A percentile compares a stretch with the other conserved stretches of the same genome.
Conservation (phyloP, 2,329 filamentous ascomycete genomes). For the Nigrospora oryzae region DNA sequence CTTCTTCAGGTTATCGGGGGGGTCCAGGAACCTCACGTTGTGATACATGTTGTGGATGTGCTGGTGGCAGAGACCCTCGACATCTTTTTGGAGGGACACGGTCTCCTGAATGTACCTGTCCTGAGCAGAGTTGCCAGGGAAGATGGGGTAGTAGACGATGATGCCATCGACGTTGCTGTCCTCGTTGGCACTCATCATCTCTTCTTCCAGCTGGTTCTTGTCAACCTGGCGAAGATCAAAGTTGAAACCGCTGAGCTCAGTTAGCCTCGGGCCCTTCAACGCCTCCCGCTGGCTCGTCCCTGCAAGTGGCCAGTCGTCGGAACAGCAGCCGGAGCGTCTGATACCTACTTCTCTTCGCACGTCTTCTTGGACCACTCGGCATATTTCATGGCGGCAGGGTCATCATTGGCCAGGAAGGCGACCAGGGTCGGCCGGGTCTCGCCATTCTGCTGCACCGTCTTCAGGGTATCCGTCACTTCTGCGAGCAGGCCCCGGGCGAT, state of each 20-base stretch:
- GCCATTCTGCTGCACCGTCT: constrained; percentile 53
- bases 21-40: constrained; percentile 90
- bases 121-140: constrained; percentile 67
- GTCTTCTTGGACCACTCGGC: constrained; percentile 97
- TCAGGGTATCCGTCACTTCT: constrained; percentile 70
- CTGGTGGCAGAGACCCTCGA: constrained; percentile 87
- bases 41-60: constrained; percentile 99
- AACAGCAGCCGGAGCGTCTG: background rate
- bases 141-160: constrained; percentile 98
- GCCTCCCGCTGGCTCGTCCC: too few relatives aligned
- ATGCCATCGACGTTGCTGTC: constrained; percentile 75
- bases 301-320: background rate
- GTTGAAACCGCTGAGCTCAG: constrained; percentile 62
- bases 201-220: constrained; percentile 84
- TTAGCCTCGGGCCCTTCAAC: constrained; percentile 4
- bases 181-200: constrained; percentile 75
- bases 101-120: constrained; percentile 96
- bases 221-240: constrained; percentile 79
- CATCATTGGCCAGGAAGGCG: constrained; percentile 85
- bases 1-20: constrained; percentile 69
- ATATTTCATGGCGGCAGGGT: constrained; percentile 87
- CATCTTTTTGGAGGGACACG: constrained; percentile 82
- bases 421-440: constrained; percentile 64
- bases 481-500: constrained; percentile 75
- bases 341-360: constrained; percentile 82